Evolutionary conservation across 176 grass and related monocot species (phyloP), one percentile per base, ranked within the genome.

Genomic region (Avena eriantha): DNA sequence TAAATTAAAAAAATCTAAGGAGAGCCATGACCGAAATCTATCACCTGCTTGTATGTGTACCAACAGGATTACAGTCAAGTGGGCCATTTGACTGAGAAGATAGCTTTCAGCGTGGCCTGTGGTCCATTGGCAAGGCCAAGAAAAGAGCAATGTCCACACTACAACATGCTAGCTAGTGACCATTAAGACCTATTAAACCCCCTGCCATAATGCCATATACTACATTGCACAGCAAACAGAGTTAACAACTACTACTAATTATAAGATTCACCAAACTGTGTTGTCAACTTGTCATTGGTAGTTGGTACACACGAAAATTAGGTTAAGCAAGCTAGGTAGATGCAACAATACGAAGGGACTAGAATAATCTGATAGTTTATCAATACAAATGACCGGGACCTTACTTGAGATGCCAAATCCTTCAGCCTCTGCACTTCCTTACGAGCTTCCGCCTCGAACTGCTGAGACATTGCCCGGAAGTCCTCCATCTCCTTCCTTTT

Each of bases 401-500:
- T 81, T 94, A 94, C 95, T 89, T 89, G 78, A 78, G 89, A 93
- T 41, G 95, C 87, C 21, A 77, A 82, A 88, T 88, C 87, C 84
- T 78, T 90, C 17, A 88, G 71, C 24, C 81, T 88, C 89, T 92
- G 85, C 82, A 95, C 87, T 50, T 95, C 89, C 21, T 84, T 80
- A 7, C 83, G 87, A 56, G 87, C 58, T 47, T 83, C 73, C 41
- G 76, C 88, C 84, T 91, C 84, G 88, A 97, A 95, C 79, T 53
- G 77, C 72, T 9, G 79, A 64, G 80, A 73, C 87, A 76, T 69
- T 21, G 59, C 85, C 69, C 63, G 88, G 85, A 92, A 97, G 81
- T 91, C 87, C 82, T 89, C 93, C 91, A 95, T 93, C 84, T 95
- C 93, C 61, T 86, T 89, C 69, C 82, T 90, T 83, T 90, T 93